Conservation (phyloP, 768 basidiomycete genomes). For the Clitopilus passeckerianus region DNA sequence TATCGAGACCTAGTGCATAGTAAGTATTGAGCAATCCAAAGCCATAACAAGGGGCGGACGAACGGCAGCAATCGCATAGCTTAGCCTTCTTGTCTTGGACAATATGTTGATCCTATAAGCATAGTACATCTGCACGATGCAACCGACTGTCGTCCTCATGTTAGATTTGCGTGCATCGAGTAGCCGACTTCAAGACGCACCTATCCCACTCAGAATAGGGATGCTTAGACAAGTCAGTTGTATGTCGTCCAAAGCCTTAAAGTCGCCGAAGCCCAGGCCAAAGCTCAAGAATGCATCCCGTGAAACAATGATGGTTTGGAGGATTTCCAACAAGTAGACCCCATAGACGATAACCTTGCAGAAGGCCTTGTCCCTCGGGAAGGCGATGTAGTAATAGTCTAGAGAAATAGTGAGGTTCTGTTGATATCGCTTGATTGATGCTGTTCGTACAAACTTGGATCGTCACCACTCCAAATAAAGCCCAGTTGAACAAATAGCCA, state of each 20-base stretch:
- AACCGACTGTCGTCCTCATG: slow-evolving; percentile 16
- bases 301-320: slow-evolving; percentile 20
- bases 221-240: slow-evolving; percentile 20
- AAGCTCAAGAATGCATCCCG: slow-evolving; percentile 22
- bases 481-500: slow-evolving; percentile 23
- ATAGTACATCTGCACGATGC: slow-evolving; percentile 25
- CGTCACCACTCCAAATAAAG: slow-evolving; percentile 21
- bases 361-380: slow-evolving; percentile 18
- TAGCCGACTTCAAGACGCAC: slow-evolving; percentile 8
- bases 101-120: slow-evolving; percentile 26
- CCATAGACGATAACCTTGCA: slow-evolving; percentile 21
- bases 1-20: slow-evolving; percentile 8
- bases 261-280: slow-evolving; percentile 20
- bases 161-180: neutral
- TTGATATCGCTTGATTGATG: neutral
- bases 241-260: slow-evolving; percentile 16
- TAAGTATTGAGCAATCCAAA: too few species aligned
- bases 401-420: neutral
- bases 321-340: slow-evolving; percentile 21
- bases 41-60: neutral
- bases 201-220: slow-evolving; percentile 23
- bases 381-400: slow-evolving; percentile 28
- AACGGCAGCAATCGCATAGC: slow-evolving; percentile 11
- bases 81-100: slow-evolving; percentile 15
- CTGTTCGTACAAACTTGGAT: slow-evolving; percentile 23